phyloP scores from a whole-genome alignment of 2,329 filamentous ascomycete species.

The Venturia nashicola region DNA sequence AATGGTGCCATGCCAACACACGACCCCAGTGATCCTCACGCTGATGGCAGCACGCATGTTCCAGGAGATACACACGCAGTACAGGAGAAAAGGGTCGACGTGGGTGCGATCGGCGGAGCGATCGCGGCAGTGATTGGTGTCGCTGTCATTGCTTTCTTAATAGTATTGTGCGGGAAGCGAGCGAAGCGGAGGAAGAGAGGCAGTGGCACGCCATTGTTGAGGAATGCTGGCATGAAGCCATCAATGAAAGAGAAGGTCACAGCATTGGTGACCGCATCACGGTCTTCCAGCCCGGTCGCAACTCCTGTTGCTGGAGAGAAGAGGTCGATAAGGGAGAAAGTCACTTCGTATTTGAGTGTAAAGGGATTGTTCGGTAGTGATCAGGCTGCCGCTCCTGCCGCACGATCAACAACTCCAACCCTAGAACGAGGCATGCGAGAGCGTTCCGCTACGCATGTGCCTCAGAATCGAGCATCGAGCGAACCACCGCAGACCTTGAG shows the following conservation, averaged over 20 bases:
- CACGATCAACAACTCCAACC: not conserved
- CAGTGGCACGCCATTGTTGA: not conserved
- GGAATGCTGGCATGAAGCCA: not conserved
- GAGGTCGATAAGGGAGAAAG: not conserved
- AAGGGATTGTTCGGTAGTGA: not conserved
- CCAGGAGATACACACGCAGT: not conserved
- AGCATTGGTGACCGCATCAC: not conserved
- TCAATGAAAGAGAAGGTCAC: constrained; percentile 2
- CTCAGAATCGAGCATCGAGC: constrained; percentile 1
- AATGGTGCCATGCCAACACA: not conserved
- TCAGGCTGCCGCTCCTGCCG: not conserved
- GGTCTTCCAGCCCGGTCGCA: not conserved
- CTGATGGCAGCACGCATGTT: not conserved
- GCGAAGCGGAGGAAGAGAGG: constrained; percentile 6
- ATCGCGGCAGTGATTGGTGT: not conserved
- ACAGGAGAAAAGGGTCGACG: not conserved
- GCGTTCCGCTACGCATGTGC: not conserved
- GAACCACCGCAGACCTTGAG: not conserved
- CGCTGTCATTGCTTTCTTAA: not conserved
- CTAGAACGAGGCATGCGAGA: constrained; percentile 7
- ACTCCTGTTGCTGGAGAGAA: not conserved
- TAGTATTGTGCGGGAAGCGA: constrained; percentile 1
- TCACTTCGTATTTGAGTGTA: not conserved
- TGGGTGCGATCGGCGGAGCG: constrained; percentile 1
- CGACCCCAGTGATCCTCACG: not conserved